Base-by-base conservation (phyloP, 148 eudicot species). In the Suaeda aralocaspica region DNA sequence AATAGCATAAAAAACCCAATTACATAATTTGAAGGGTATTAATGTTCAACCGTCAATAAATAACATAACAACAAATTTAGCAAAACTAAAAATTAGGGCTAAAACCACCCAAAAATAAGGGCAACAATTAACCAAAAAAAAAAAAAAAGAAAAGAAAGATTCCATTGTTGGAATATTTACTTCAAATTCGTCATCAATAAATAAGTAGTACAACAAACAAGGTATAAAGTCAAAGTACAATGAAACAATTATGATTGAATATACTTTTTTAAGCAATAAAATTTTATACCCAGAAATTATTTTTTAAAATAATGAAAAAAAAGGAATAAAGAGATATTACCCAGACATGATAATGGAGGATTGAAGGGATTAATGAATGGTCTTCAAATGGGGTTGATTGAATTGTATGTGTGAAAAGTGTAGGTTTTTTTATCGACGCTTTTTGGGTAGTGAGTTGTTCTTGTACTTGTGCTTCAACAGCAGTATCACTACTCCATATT, bases 311-410 rank as follows among this genome's bases (percentile, higher is more conserved):
- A 57, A 16, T 24, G 10, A 22, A n/a, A 49, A 18, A 31, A 28
- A 60, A 14, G 19, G 52, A 60, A 41, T 28, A 42, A 18, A 34
- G 46, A 33, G 36, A 61, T 44, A 4, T 59, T 44, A 77, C 80
- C 80, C 77, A 68, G 80, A 73, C 80, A 77, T 77, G 69, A 52
- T 52, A 59, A 16, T 72, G 69, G 61, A 26, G 12, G 60, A 59
- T 30, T 58, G 33, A 42, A 76, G 44, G 22, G 70, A 66, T 53
- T 24, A 29, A 16, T 3, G 19, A 36, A 56, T 33, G 41, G 1
- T 48, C 53, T 52, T 52, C 68, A 70, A 76, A 25, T 25, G 62
- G 29, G 39, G 26, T 33, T 10, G 5, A 22, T 16, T 31, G 8
- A 21, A 22, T 30, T 18, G 13, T n/a, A 11, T 6, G 44, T 60